Percentiles rank a stretch among this genome's conserved stretches.
Conservation (phyloP, 495 filamentous ascomycete genomes). For the Sabuloglossum arenarium region DNA sequence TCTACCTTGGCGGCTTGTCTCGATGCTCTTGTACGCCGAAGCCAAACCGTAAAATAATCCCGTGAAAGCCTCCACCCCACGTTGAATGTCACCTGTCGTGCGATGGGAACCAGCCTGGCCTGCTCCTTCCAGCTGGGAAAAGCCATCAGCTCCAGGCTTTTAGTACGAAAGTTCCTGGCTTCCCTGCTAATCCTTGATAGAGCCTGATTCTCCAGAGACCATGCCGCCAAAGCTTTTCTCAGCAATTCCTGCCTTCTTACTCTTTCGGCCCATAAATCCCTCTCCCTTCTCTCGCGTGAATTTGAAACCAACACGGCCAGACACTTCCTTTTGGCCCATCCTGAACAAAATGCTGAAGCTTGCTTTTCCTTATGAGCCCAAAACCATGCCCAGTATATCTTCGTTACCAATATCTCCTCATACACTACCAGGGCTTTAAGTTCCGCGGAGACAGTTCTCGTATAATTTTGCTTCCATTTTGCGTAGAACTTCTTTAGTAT, state of each 20-base stretch:
- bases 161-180: not conserved
- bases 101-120: slow-evolving; percentile 24
- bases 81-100: not conserved
- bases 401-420: slow-evolving; percentile 22
- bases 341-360: slow-evolving; percentile 30
- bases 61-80: slow-evolving; percentile 21
- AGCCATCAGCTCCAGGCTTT: not conserved
- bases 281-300: slow-evolving; percentile 2
- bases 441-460: slow-evolving; percentile 17
- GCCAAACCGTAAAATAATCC: slow-evolving; percentile 30
- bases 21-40: slow-evolving; percentile 24
- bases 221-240: not conserved
- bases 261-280: not conserved
- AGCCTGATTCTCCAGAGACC: not conserved
- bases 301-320: slow-evolving; percentile 16
- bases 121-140: slow-evolving; percentile 12
- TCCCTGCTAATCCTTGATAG: not conserved
- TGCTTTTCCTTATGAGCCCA: slow-evolving; percentile 30
- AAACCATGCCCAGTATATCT: slow-evolving; percentile 34
- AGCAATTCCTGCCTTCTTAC: not conserved
- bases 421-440: slow-evolving; percentile 23
- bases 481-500: slow-evolving; percentile 33
- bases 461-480: slow-evolving; percentile 28
- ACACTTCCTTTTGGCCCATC: slow-evolving; percentile 24
- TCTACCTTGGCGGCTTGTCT: slow-evolving; percentile 35